These are phyloP conservation scores for Phytophthora agathidicida DNA, from an alignment of 352 stramenopile species.

Conservation along the genomic window DNA sequence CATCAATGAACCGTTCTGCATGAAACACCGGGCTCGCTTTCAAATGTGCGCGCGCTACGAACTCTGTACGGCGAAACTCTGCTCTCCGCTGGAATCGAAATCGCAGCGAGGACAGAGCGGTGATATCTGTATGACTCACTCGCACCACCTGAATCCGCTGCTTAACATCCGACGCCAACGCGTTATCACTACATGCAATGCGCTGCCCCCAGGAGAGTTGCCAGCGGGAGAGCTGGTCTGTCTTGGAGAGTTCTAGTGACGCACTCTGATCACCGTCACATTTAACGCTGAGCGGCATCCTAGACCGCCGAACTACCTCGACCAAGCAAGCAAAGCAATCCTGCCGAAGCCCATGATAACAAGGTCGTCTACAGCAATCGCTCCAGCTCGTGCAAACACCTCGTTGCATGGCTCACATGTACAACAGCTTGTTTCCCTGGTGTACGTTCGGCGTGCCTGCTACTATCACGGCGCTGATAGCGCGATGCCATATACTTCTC, in stretches of 20 bases:
- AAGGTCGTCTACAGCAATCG: neutral
- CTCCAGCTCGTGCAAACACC: too few species aligned
- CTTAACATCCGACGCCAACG: constrained; percentile 12
- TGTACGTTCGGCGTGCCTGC: too few species aligned
- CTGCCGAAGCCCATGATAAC: neutral
- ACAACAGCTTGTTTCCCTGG: too few species aligned
- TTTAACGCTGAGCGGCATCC: constrained; percentile 27
- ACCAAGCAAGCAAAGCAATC: neutral
- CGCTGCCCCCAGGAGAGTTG: constrained; percentile 4
- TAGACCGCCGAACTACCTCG: constrained; percentile 10
- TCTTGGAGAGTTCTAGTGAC: constrained; percentile 4
- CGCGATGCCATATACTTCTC: neutral
- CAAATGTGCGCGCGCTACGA: too few species aligned
- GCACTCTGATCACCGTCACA: neutral
- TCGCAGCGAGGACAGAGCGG: neutral
- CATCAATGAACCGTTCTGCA: too few species aligned
- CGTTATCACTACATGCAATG: neutral
- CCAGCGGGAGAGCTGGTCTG: neutral
- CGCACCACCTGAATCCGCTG: too few species aligned
- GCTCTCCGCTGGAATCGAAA: neutral
- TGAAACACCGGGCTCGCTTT: too few species aligned
- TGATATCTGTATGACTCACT: neutral
- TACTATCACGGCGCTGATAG: neutral
- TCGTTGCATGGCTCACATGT: too few species aligned
- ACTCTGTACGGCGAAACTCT: neutral